phyloP scores from a whole-genome alignment of 176 grass and related monocot genomes.

The Poa annua region DNA sequence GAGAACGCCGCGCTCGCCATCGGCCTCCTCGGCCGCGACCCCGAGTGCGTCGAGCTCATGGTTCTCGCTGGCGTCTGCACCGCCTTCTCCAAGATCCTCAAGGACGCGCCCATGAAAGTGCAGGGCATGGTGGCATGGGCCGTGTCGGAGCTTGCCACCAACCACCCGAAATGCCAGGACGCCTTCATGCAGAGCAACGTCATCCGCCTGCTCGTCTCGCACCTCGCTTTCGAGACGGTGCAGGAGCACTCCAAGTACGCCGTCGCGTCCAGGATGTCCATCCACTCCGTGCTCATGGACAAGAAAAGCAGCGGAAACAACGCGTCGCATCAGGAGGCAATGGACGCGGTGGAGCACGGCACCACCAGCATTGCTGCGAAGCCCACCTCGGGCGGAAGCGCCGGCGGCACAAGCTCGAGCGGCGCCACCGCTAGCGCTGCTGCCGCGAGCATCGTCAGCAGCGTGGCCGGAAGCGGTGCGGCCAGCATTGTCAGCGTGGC shows the following conservation, averaged over 20 bases:
- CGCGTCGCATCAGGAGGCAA: not conserved
- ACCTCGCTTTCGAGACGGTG: constrained; percentile 90
- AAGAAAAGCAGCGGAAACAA: constrained; percentile 54
- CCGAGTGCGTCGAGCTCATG: constrained; percentile 73
- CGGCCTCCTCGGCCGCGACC: constrained; percentile 68
- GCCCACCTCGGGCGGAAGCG: constrained; percentile 25
- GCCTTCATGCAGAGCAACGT: constrained; percentile 79
- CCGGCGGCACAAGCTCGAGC: not conserved
- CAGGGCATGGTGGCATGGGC: constrained; percentile 80
- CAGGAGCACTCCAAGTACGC: constrained; percentile 96
- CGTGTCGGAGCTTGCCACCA: constrained; percentile 74
- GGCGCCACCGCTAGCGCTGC: not conserved
- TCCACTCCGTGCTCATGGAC: constrained; percentile 81
- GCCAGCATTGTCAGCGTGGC: not conserved
- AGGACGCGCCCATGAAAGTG: constrained; percentile 87
- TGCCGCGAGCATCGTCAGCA: not conserved
- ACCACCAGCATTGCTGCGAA: constrained; percentile 52
- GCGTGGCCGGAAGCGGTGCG: not conserved
- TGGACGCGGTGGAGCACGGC: constrained; percentile 40
- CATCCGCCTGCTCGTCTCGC: constrained; percentile 77
- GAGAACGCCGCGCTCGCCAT: constrained; percentile 81
- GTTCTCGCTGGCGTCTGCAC: constrained; percentile 76
- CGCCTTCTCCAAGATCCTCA: constrained; percentile 78
- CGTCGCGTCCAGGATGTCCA: constrained; percentile 55
- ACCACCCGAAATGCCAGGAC: constrained; percentile 80